A percentile compares a stretch with the other conserved stretches of the same genome.
These are phyloP conservation scores for Irpex rosettiformis DNA, from an alignment of 1,284 basidiomycete genomes.

Conservation along the genomic window DNA sequence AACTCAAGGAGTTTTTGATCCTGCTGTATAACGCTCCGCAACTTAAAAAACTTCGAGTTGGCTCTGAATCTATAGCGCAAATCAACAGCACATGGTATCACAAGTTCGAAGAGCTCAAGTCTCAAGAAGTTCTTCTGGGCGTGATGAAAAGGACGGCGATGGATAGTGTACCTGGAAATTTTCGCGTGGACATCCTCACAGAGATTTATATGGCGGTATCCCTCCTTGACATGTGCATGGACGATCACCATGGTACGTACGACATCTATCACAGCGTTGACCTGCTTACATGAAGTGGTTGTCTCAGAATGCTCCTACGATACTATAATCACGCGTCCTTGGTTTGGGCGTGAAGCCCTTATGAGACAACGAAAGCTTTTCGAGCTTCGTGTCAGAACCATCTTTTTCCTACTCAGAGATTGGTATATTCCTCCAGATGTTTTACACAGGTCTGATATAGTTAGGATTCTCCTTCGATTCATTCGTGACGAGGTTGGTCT, in stretches of 20 bases:
- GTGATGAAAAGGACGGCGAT: too few species aligned
- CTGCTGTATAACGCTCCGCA: neutral
- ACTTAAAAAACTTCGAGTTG: too few species aligned
- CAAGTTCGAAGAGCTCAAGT: neutral
- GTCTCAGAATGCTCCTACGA: neutral
- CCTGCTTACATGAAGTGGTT: neutral
- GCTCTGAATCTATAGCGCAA: neutral
- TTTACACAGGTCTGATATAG: neutral
- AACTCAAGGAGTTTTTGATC: neutral
- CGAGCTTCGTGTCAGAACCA: neutral
- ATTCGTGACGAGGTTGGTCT: neutral
- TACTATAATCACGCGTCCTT: neutral
- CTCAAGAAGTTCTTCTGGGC: neutral
- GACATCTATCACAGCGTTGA: too few species aligned
- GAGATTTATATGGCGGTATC: too few species aligned
- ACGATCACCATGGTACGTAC: too few species aligned
- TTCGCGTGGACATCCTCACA: too few species aligned
- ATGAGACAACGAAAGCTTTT: neutral
- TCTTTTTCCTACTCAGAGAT: neutral
- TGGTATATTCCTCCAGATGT: neutral
- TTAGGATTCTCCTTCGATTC: neutral
- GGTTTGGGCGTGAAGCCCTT: neutral
- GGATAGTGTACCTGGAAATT: too few species aligned
- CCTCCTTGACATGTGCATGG: too few species aligned
- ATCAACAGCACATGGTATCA: neutral